These are phyloP conservation scores for Sequoiadendron giganteum DNA, from an alignment of 75 land plant species.

Conservation along the genomic window DNA sequence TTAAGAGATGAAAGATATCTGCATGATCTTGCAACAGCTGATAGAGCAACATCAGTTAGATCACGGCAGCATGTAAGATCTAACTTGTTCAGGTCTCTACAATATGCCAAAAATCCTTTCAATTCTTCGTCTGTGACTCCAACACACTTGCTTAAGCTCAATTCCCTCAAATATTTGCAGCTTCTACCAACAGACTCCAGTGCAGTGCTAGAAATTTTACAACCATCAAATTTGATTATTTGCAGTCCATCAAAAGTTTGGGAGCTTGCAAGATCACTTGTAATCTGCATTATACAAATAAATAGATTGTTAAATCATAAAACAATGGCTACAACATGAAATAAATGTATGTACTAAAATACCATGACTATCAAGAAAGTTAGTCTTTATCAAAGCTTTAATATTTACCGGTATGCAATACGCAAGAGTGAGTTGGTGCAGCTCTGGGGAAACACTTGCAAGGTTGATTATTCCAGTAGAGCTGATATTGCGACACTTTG, in stretches of 20 bases:
- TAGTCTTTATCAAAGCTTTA: not conserved
- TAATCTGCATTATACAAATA: slow-evolving; percentile 36
- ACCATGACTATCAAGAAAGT: not conserved
- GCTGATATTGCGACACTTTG: slow-evolving; percentile 51
- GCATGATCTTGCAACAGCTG: slow-evolving; percentile 62
- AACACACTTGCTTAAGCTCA: slow-evolving; percentile 86
- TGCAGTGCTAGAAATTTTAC: slow-evolving; percentile 51
- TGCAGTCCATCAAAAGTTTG: slow-evolving; percentile 41
- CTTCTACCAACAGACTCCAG: slow-evolving; percentile 61
- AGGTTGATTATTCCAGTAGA: slow-evolving; percentile 44
- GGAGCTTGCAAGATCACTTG: slow-evolving; percentile 24
- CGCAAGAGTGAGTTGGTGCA: slow-evolving; percentile 48
- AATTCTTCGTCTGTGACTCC: slow-evolving; percentile 92
- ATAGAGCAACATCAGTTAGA: slow-evolving; percentile 59
- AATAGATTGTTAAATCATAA: not conserved
- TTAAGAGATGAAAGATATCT: slow-evolving; percentile 61
- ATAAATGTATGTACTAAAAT: not conserved
- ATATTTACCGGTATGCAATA: slow-evolving; percentile 39
- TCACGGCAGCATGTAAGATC: slow-evolving; percentile 92
- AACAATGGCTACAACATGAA: not conserved
- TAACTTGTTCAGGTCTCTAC: slow-evolving; percentile 62
- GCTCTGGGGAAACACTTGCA: slow-evolving; percentile 28
- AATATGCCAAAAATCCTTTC: slow-evolving; percentile 45
- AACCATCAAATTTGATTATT: slow-evolving; percentile 75
- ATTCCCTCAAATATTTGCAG: slow-evolving; percentile 56